phyloP scores from a whole-genome alignment of 345 rosid genomes.

The Carallia pectinifolia region DNA sequence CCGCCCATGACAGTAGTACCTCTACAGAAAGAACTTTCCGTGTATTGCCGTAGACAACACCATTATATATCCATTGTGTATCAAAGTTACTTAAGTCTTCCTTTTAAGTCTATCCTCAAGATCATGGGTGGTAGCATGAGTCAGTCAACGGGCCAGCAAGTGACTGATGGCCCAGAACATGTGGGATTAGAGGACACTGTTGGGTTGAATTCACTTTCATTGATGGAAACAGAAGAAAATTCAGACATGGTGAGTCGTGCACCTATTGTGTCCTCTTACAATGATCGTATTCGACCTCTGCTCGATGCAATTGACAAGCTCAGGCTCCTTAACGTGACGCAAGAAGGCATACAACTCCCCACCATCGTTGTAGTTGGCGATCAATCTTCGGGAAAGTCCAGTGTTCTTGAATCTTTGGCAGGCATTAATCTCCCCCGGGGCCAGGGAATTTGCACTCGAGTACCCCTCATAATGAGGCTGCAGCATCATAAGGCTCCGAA shows the following conservation, averaged over 20 bases:
- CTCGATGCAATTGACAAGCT: conserved; percentile 56
- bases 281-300: conserved; percentile 40
- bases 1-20: no score
- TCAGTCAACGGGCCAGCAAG: no score
- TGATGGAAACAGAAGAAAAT: background rate
- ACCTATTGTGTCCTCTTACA: conserved; percentile 38
- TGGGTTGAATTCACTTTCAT: background rate
- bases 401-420: conserved; percentile 54
- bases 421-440: conserved; percentile 46
- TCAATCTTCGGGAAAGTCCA: conserved; percentile 54
- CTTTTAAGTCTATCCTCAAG: no score
- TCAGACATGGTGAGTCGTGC: background rate
- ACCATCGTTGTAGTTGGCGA: conserved; percentile 59
- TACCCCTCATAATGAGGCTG: conserved; percentile 56
- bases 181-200: no score
- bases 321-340: conserved; percentile 36
- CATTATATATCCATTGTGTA: no score
- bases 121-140: no score
- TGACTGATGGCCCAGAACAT: no score
- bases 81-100: no score
- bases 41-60: no score
- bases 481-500: conserved; percentile 22
- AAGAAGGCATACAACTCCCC: conserved; percentile 56
- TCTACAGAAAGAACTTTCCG: no score
- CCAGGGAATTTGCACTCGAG: conserved; percentile 53